These are phyloP conservation scores for Penicillium concentricum DNA, from an alignment of 2,329 filamentous ascomycete species.

Conservation along the genomic window DNA sequence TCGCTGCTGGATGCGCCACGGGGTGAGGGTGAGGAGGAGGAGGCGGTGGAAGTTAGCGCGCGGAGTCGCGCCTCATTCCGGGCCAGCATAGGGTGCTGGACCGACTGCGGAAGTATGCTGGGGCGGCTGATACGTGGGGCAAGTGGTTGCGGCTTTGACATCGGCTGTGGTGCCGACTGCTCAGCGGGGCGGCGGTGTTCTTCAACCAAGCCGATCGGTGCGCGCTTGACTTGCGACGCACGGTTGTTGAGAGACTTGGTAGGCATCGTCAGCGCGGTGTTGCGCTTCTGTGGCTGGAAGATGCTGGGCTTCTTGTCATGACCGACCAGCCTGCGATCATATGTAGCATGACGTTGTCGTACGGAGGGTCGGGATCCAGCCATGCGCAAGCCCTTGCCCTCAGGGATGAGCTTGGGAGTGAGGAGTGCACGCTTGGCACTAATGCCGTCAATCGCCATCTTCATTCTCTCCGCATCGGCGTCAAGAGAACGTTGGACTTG, in stretches of 20 bases:
- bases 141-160: constrained; percentile 6
- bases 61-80: constrained; percentile 17
- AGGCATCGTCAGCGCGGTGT: constrained; percentile 37
- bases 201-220: constrained; percentile 44
- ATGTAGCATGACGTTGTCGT: constrained; percentile 32
- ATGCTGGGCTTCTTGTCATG: constrained; percentile 36
- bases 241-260: constrained; percentile 43
- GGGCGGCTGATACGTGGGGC: constrained; percentile 3
- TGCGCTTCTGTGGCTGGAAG: constrained; percentile 38
- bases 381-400: constrained; percentile 22
- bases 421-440: constrained; percentile 59
- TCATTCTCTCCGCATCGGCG: constrained; percentile 59
- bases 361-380: constrained; percentile 31
- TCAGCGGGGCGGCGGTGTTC: constrained; percentile 35
- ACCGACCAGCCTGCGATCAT: constrained; percentile 35
- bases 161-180: constrained; percentile 10
- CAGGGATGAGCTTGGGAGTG: constrained; percentile 55
- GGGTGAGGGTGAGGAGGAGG: neutral
- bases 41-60: constrained; percentile 25
- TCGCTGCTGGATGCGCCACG: neutral
- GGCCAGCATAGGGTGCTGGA: constrained; percentile 9
- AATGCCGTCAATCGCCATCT: constrained; percentile 57
- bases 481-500: constrained; percentile 59
- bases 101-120: neutral
- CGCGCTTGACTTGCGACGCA: constrained; percentile 39